A percentile compares a stretch with the other conserved stretches of the same genome.
Evolutionary conservation across 192 early-diverging fungal genomes (phyloP).

Genomic region (Linnemannia schmuckeri): DNA sequence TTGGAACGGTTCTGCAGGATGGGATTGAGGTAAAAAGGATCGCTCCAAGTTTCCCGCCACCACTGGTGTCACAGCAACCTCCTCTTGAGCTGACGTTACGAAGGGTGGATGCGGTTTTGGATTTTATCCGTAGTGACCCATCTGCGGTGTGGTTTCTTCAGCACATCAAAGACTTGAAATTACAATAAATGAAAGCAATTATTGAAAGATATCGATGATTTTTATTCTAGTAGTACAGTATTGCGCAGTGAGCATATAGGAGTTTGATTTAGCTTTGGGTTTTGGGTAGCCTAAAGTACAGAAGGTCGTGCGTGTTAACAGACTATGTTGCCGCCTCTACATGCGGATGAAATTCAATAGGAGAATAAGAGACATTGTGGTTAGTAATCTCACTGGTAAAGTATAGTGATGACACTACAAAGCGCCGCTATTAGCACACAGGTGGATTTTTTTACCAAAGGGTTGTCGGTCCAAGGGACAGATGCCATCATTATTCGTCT

Average conservation of each 20-base stretch:
- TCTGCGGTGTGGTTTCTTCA: constrained; percentile 44
- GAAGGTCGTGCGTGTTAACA: background rate
- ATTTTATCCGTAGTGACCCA: constrained; percentile 20
- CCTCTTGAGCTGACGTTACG: constrained; percentile 33
- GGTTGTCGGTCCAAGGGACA: constrained; percentile 93
- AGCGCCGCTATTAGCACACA: background rate
- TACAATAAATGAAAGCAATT: background rate
- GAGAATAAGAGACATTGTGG: background rate
- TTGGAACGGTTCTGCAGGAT: background rate
- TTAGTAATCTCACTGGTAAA: background rate
- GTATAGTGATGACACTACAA: background rate
- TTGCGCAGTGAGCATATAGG: background rate
- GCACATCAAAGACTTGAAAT: constrained; percentile 14
- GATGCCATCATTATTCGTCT: constrained; percentile 76
- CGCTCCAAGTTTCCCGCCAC: constrained; percentile 37
- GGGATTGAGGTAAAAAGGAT: background rate
- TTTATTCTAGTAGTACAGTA: background rate
- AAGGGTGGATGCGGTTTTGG: constrained; percentile 14
- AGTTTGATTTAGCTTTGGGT: background rate
- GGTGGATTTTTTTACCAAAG: constrained; percentile 65
- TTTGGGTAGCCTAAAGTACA: background rate
- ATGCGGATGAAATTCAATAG: constrained; percentile 13
- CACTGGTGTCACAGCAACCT: constrained; percentile 36
- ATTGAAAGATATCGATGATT: background rate
- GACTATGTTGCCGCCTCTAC: constrained; percentile 26